Evolutionary conservation across 208 protist species (phyloP).

Genomic region (Acanthamoeba culbertsoni): DNA sequence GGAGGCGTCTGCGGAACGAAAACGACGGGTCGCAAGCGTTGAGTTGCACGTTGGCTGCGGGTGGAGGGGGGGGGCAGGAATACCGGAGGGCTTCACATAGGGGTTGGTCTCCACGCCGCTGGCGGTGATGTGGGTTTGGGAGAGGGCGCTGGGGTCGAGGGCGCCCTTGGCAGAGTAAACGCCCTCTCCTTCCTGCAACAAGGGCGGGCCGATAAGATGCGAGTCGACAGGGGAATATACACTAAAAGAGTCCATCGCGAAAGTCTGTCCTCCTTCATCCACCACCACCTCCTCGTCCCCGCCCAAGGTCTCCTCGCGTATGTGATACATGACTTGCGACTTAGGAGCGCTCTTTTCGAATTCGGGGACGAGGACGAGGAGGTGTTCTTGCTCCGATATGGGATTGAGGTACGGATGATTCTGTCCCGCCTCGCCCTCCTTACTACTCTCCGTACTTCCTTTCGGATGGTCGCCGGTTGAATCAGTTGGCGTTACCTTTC

Average conservation of each 20-base stretch:
- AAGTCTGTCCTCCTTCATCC: background rate
- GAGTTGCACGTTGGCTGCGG: no score
- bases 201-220: background rate
- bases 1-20: background rate
- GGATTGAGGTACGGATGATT: background rate
- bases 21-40: no score
- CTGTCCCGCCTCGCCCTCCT: background rate
- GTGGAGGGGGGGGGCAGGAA: background rate
- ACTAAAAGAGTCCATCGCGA: conserved; percentile 8
- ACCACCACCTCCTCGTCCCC: background rate
- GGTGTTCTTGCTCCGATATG: background rate
- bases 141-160: conserved; percentile 25
- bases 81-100: conserved; percentile 33
- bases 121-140: background rate
- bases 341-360: background rate
- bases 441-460: background rate
- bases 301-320: background rate
- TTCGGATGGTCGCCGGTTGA: background rate
- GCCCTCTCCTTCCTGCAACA: background rate
- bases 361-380: background rate
- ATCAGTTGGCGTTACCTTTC: conserved; percentile 27
- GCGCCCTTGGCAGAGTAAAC: conserved; percentile 42
- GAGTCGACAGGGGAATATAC: background rate
- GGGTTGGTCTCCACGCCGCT: conserved; percentile 44
- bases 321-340: background rate